Conservation (phyloP, 169 alveolate genomes). For the Plasmodium falciparum region DNA sequence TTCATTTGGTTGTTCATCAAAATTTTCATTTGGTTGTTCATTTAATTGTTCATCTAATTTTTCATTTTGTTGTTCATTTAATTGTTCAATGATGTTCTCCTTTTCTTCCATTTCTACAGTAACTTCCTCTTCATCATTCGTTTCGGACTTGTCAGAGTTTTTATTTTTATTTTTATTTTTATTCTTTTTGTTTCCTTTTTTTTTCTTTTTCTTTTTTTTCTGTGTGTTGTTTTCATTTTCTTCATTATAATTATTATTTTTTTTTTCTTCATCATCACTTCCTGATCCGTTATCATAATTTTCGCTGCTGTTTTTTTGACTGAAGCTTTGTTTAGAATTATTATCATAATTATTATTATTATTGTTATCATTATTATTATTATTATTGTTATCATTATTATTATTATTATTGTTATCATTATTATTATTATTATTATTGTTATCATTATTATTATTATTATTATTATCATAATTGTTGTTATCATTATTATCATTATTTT, state of each 20-base stretch:
- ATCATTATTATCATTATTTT: too few species aligned
- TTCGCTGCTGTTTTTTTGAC: neutral
- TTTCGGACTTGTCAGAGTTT: neutral
- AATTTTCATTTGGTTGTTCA: neutral
- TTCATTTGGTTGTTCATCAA: neutral
- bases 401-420: neutral
- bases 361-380: neutral
- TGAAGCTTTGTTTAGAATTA: neutral
- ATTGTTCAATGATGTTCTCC: neutral
- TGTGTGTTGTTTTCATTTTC: conserved; percentile 9
- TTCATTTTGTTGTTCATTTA: neutral
- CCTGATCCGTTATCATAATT: conserved; percentile 3
- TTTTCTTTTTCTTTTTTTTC: conserved; percentile 29
- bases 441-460: neutral
- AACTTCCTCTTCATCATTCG: neutral
- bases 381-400: neutral
- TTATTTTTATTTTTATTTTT: neutral
- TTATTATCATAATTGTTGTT: neutral
- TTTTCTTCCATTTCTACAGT: neutral
- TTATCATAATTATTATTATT: neutral
- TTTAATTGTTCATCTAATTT: neutral
- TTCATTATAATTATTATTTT: neutral
- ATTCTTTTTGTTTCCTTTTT: neutral
- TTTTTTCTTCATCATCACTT: conserved; percentile 25
- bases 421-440: neutral